Evolutionary conservation across 2,329 filamentous ascomycete species (phyloP).

Genomic region (Colletotrichum sp.): DNA sequence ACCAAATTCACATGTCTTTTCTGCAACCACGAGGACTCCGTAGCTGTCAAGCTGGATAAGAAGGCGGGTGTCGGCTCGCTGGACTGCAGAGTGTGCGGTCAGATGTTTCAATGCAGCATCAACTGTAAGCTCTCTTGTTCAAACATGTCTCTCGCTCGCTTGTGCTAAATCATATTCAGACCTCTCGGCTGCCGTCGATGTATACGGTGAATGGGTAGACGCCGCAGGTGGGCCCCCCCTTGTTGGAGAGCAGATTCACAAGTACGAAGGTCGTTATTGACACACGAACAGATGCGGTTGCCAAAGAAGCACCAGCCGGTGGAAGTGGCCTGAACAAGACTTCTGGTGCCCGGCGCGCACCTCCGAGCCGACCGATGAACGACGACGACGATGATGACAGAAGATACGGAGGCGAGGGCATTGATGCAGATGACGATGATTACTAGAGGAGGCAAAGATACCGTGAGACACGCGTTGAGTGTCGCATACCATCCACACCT

Average conservation of each 20-base stretch:
- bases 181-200: constrained; percentile 88
- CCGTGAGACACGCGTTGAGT: not conserved
- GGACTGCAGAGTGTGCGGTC: constrained; percentile 90
- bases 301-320: constrained; percentile 42
- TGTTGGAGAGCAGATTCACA: not conserved
- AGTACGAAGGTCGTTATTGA: not conserved
- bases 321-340: constrained; percentile 12
- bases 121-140: constrained; percentile 70
- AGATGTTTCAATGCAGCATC: constrained; percentile 90
- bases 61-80: constrained; percentile 86
- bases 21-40: constrained; percentile 96
- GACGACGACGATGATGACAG: constrained; percentile 57
- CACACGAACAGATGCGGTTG: constrained; percentile 49
- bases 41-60: constrained; percentile 91
- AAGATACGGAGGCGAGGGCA: constrained; percentile 58
- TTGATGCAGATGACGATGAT: constrained; percentile 61
- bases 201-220: constrained; percentile 98
- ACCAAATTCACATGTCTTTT: constrained; percentile 96
- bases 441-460: constrained; percentile 42
- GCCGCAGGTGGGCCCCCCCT: constrained; percentile 61
- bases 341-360: constrained; percentile 1
- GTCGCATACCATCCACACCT: not conserved
- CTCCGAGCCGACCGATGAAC: constrained; percentile 27
- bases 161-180: constrained; percentile 54
- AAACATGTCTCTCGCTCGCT: not conserved